Evolutionary conservation across 306 rosid species (phyloP).

Genomic region (Hippophae tibetana): DNA sequence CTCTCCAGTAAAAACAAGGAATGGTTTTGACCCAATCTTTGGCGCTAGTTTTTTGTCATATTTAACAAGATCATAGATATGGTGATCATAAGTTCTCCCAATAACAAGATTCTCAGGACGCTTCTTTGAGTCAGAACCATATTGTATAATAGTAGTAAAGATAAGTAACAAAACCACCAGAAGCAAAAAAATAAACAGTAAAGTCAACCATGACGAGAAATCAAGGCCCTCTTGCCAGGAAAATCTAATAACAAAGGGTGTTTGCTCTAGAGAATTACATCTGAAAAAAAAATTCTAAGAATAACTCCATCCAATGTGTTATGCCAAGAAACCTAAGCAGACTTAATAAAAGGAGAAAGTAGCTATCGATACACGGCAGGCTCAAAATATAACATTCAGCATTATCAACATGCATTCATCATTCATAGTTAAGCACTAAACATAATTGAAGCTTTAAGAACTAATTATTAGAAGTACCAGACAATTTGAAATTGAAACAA

Average conservation of each 20-base stretch:
- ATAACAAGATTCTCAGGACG: conserved; percentile 78
- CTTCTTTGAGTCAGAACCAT: conserved; percentile 95
- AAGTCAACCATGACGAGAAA: no score
- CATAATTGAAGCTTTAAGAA: not conserved
- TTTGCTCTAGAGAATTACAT: no score
- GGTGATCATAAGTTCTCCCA: conserved; percentile 83
- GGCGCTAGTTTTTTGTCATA: conserved; percentile 80
- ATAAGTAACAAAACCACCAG: conserved; percentile 1
- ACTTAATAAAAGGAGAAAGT: not conserved
- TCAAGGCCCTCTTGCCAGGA: no score
- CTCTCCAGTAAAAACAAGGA: conserved; percentile 71
- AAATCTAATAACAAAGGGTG: no score
- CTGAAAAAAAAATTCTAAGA: no score
- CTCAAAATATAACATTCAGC: not conserved
- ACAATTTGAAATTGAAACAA: not conserved
- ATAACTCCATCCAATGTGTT: no score
- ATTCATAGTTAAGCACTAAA: not conserved
- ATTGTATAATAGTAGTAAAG: conserved; percentile 40
- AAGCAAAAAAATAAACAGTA: not conserved
- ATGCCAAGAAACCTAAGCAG: no score
- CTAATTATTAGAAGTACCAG: not conserved
- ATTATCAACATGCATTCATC: not conserved
- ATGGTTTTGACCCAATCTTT: conserved; percentile 69
- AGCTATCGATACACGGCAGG: no score
- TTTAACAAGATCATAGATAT: conserved; percentile 58